Base-by-base conservation (phyloP, 2,329 filamentous ascomycete genomes). In the Fusarium graminum region DNA sequence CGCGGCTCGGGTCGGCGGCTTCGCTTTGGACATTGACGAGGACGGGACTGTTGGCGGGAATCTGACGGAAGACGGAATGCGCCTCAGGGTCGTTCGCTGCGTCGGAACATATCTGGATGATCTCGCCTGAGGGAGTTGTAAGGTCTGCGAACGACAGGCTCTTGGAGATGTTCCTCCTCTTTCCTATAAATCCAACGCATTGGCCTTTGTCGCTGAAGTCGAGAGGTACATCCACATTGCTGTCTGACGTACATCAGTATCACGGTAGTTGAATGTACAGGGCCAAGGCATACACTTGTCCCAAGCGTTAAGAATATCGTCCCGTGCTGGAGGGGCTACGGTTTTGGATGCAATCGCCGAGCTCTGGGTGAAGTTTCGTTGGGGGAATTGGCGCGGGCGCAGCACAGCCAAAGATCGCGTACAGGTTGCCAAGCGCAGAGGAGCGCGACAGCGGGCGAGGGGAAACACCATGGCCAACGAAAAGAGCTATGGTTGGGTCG, bases 101-200 rank as follows among this genome's bases (percentile, higher is more conserved):
- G 53, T 80, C 82, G 2, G 77, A 77, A 44, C 81, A 81, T 42
- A 82, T 72, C 44, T 87, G 85, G 9, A 83, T 75, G 16, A 80
- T 77, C 41, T 82, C 68, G 6, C 78, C 74, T 0, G 75, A 76
- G 0, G 77, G 69, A 5, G 76, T 76, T 36, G 79, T 80, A 22
- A 82, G 74, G 69, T 90, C 84, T 45, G 89, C 89, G 73, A 97
- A 97, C 3, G 86, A 86, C 19, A 96, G 80, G 38, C 85, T 87
- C 52, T 88, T 88, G 28, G 88, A 88, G 22, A 93, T 81, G 70
- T 92, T 87, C 63, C 87, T 85, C 29, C 88, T 84, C 60, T 87
- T 87, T 26, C 88, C 87, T 1, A 97, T 77, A 70, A 94, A 95
- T 19, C 94, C 94, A 7, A 76, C 67, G 13, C 65, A 70, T 50